Evolutionary conservation across 805 yeast genomes (phyloP), one percentile per base, ranked within the genome.

Genomic region (Clavispora vitiphila): DNA sequence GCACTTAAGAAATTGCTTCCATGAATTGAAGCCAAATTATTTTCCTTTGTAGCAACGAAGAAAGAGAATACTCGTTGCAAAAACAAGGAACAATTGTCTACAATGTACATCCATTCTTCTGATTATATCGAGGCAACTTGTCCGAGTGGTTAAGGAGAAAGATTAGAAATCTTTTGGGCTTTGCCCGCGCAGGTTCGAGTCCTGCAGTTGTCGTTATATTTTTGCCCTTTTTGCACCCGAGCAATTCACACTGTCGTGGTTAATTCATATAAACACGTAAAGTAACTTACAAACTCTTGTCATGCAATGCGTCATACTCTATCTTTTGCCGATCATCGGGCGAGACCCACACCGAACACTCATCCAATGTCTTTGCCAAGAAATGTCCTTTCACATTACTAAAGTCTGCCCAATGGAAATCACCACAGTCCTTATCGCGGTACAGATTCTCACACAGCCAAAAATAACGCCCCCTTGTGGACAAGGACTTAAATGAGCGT

Each of bases 391-490:
- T 53, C 4, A 44, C 49, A 14, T 62, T 55, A 5, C 34, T 39
- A 43, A 77, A 76, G 40, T 74, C 67, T 0, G 81, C 82, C 69
- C 73, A 77, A 42, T 71, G 63, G 37, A 74, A 71, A 1, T 74
- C 69, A 2, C 70, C 60, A 45, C 85, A 79, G 19, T 71, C 74
- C 25, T 63, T 61, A 32, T 67, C 68, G 35, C 53, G 56, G 49
- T 74, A 76, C 18, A 63, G 56, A 5, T 70, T 61, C 41, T 73
- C 72, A 51, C 93, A 84, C 50, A 71, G 67, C 90, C 91, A 84
- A 18, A 81, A 72, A 51, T 84, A 84, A 40, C 69, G 68, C 4
- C 85, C 85, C 42, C 78, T 62, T 9, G 64, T 63, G 10, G 58
- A 53, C 1, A 69, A 64, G 8, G 66, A 64, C 45, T 75, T 77